Evolutionary conservation across 225 moss, liverwort and hornwort genomes (phyloP).

Genomic region (Pseudisothecium myosuroides): DNA sequence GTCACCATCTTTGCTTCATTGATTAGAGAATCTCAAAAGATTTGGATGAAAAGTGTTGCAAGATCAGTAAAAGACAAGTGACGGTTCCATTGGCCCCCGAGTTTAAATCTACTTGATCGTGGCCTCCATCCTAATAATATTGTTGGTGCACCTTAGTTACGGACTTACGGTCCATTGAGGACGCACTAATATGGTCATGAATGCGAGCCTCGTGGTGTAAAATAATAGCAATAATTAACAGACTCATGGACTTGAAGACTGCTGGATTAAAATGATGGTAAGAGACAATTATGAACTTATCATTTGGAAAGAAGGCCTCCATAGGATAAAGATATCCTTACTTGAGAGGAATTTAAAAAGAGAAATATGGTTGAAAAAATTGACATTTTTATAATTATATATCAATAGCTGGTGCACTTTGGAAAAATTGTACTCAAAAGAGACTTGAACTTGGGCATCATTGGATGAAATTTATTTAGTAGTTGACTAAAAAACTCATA

Average conservation of each 20-base stretch:
- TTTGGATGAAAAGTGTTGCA: no score
- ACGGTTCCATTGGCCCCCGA: rapidly evolving
- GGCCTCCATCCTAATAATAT: no score
- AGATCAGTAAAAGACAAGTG: background rate
- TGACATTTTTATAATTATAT: background rate
- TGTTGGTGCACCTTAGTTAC: background rate
- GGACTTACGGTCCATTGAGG: rapidly evolving
- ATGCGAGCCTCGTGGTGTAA: no score
- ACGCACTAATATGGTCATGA: background rate
- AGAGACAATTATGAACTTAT: background rate
- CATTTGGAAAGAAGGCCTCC: background rate
- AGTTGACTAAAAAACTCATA: background rate
- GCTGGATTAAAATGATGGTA: background rate
- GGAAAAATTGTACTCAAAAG: rapidly evolving
- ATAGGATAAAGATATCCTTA: rapidly evolving
- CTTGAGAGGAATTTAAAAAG: background rate
- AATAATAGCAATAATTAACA: no score
- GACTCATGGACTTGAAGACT: rapidly evolving
- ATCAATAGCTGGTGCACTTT: background rate
- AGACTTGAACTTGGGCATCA: background rate
- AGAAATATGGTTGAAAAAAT: background rate
- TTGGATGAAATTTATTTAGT: background rate
- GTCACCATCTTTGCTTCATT: background rate
- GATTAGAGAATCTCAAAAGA: background rate
- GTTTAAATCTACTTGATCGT: background rate